Percentiles rank a stretch among this genome's conserved stretches.
Conservation (phyloP, 768 basidiomycete species). For the Steccherinum ochraceum region DNA sequence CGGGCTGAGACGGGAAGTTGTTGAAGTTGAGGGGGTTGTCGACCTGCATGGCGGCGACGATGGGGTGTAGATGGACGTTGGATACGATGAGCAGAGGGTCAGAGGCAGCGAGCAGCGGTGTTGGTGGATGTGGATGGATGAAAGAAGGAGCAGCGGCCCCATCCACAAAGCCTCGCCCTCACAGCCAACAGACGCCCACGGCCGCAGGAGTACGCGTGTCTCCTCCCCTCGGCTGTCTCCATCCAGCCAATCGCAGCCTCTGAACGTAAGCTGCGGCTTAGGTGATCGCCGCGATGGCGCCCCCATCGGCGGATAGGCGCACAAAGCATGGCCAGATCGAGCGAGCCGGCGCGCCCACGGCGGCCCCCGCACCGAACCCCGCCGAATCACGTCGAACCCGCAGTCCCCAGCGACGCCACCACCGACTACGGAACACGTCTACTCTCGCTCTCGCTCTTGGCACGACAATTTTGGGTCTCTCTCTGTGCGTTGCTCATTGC, state of each 20-base stretch:
- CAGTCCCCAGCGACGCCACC: no score
- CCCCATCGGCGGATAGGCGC: neutral
- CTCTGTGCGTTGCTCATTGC: no score
- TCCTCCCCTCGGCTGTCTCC: neutral
- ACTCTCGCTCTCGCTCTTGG: no score
- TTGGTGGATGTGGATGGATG: neutral
- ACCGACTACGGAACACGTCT: no score
- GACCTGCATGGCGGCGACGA: conserved; percentile 31
- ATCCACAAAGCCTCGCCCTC: neutral
- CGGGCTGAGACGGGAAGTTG: conserved; percentile 21
- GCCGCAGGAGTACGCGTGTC: neutral
- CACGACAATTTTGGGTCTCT: no score
- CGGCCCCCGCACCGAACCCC: neutral
- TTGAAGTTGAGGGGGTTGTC: conserved; percentile 28
- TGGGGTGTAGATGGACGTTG: conserved; percentile 1
- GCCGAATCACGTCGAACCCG: neutral
- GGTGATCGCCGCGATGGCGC: no score
- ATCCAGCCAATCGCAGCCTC: no score
- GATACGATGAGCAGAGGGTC: conserved; percentile 6
- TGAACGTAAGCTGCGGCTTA: no score
- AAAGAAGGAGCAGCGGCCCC: no score
- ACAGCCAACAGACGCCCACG: neutral
- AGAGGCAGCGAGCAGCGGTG: conserved; percentile 4
- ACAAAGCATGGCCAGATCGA: neutral
- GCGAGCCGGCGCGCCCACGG: neutral